Conservation (phyloP, 768 basidiomycete species). For the Neoboletus magnificus region DNA sequence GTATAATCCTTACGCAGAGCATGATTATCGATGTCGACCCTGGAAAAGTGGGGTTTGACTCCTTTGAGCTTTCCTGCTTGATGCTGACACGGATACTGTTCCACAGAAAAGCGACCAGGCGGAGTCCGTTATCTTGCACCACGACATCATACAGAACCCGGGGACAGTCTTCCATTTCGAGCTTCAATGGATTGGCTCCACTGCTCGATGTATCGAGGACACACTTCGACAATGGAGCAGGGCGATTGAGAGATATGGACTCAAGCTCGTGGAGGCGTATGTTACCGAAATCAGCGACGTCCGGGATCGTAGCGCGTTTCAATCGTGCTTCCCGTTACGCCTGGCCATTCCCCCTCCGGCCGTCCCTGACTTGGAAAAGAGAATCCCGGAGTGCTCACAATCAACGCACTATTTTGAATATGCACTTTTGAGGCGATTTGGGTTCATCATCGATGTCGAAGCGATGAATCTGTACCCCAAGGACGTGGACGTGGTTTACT, state of each 20-base stretch:
- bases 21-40: slow-evolving; percentile 88
- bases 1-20: slow-evolving; percentile 79
- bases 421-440: slow-evolving; percentile 69
- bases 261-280: slow-evolving; percentile 91
- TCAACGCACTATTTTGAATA: slow-evolving; percentile 77
- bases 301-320: slow-evolving; percentile 81
- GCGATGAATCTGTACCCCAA: slow-evolving; percentile 74
- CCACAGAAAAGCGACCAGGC: slow-evolving; percentile 81
- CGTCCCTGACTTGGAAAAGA: slow-evolving; percentile 61
- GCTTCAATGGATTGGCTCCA: slow-evolving; percentile 94
- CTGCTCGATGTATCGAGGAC: slow-evolving; percentile 88
- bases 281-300: slow-evolving; percentile 91
- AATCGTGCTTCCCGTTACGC: slow-evolving; percentile 81
- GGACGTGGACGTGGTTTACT: slow-evolving; percentile 81
- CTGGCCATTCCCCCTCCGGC: slow-evolving; percentile 75
- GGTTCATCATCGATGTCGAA: slow-evolving; percentile 83
- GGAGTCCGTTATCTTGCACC: slow-evolving; percentile 83
- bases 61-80: neutral
- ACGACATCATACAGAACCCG: slow-evolving; percentile 94
- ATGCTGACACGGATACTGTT: slow-evolving; percentile 7
- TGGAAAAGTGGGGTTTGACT: slow-evolving; percentile 50
- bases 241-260: slow-evolving; percentile 82
- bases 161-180: slow-evolving; percentile 96
- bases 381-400: slow-evolving; percentile 65
- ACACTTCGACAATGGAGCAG: slow-evolving; percentile 78